Evolutionary conservation across 768 basidiomycete genomes (phyloP).

Genomic region (Fomitopsis serialis): DNA sequence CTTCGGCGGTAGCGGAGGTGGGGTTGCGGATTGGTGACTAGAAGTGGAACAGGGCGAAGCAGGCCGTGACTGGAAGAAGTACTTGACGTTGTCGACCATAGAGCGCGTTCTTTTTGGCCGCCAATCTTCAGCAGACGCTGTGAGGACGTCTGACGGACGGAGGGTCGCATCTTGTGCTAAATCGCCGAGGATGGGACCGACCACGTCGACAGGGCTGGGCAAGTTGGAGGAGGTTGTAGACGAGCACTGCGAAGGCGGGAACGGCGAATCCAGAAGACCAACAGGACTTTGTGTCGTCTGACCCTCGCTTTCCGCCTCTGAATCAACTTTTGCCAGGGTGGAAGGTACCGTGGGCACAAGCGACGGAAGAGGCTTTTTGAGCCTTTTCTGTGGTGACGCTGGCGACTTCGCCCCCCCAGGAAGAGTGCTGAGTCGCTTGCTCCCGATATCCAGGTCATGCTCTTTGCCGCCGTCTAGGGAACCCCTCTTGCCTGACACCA

Average conservation of each 20-base stretch:
- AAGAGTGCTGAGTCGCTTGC: neutral
- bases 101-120: conserved; percentile 43
- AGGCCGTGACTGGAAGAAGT: conserved; percentile 49
- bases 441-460: neutral
- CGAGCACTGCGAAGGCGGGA: conserved; percentile 19
- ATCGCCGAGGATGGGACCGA: conserved; percentile 16
- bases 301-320: neutral
- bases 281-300: conserved; percentile 13
- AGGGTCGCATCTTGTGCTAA: conserved; percentile 13
- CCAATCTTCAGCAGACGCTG: conserved; percentile 16
- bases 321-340: conserved; percentile 3
- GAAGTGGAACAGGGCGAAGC: conserved; percentile 29
- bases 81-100: conserved; percentile 58
- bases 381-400: conserved; percentile 9
- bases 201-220: conserved; percentile 19
- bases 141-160: conserved; percentile 25
- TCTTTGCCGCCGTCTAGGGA: conserved; percentile 27
- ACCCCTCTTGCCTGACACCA: conserved; percentile 56
- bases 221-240: conserved; percentile 20
- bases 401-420: conserved; percentile 9
- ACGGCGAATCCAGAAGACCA: conserved; percentile 15
- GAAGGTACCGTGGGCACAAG: conserved; percentile 9
- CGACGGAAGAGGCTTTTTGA: conserved; percentile 14
- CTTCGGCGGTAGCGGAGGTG: conserved; percentile 9
- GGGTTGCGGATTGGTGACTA: conserved; percentile 7